Evolutionary conservation across 257 asterid species (phyloP).

Genomic region (Prunella vulgaris): DNA sequence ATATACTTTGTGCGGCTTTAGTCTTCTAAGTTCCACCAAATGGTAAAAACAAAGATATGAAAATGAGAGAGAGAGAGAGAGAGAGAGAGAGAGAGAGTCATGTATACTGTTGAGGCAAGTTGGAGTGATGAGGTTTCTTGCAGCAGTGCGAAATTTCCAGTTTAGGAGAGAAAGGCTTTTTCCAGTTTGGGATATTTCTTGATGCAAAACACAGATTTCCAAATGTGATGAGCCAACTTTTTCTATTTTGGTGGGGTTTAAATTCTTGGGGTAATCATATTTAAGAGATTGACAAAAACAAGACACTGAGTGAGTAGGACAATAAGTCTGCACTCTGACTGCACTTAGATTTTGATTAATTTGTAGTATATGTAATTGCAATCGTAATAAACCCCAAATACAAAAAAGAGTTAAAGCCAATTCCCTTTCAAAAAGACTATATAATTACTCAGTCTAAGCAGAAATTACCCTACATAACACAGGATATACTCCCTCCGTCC

Average conservation of each 20-base stretch:
- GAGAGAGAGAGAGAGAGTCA: background rate
- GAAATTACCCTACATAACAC: slow-evolving; percentile 27
- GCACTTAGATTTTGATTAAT: too few relatives aligned
- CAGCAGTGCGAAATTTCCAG: slow-evolving; percentile 46
- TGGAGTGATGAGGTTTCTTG: slow-evolving; percentile 37
- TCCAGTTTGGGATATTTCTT: slow-evolving; percentile 50
- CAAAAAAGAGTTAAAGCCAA: slow-evolving; percentile 51
- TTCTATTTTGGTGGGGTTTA: slow-evolving; percentile 32
- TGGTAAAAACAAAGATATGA: too few relatives aligned
- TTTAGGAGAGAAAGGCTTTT: slow-evolving; percentile 30
- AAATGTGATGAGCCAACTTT: slow-evolving; percentile 34
- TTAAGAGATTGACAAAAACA: slow-evolving; percentile 55
- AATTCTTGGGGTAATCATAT: slow-evolving; percentile 29
- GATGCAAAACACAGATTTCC: slow-evolving; percentile 45
- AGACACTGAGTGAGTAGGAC: slow-evolving; percentile 33
- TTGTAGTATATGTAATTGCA: too few relatives aligned
- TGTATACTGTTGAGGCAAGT: slow-evolving; percentile 17
- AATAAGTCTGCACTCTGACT: slow-evolving; percentile 38
- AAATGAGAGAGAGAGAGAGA: background rate
- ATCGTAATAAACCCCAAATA: slow-evolving; percentile 19
- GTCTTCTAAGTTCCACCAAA: too few relatives aligned
- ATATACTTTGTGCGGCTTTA: too few relatives aligned
- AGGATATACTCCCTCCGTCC: background rate
- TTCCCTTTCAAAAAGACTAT: slow-evolving; percentile 41
- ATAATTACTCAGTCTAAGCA: slow-evolving; percentile 52